Base-by-base conservation (phyloP, 371 early-diverging fungal species). In the Mortierella sp. region DNA sequence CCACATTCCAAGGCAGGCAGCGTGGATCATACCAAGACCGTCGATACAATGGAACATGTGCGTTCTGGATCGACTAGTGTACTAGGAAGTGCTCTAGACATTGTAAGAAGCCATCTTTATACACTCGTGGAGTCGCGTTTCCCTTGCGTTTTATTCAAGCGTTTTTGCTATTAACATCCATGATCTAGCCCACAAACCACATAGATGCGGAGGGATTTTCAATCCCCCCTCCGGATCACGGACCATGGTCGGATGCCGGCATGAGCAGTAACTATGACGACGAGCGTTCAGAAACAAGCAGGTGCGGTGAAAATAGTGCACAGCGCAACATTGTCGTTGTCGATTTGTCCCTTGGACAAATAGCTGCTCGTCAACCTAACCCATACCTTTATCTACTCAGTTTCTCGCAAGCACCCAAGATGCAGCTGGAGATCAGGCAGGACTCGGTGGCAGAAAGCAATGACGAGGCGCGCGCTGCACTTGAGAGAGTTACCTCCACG, bases 171-270 rank as follows among this genome's bases (percentile, higher is more conserved):
- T 56, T 63, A 70, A 26, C 71, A 6, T 26, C 60, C 24, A 44
- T 28, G 17, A 56, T 72, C 57, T 44, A 70, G 81, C 52, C 72
- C 12, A 72, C 80, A 17, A 81, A 72, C 21, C 82, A 83, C 9
- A 72, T 83, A 1, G 86, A 85, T 61, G 78, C 76, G 15, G 84
- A 85, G 37, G 86, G 86, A 19, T 85, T 79, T 55, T 68, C 84
- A 5, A 82, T 85, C 24, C 86, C 86, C 34, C 86, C 84, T n/a
- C 68, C 83, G 5, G 84, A 85, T 60, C 82, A 84, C 39, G 64
- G 81, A 32, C 82, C 80, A 24, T 83, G 82, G 83, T 76, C 79
- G 0, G 81, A 79, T 43, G 68, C 66, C 6, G 76, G 70, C 21
- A 17, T 41, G n/a, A 64, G 62, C 53, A 72, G 58, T 30, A 53